These are phyloP conservation scores for Cryphonectria carpinicola DNA, from an alignment of 2,329 filamentous ascomycete genomes.

Conservation along the genomic window DNA sequence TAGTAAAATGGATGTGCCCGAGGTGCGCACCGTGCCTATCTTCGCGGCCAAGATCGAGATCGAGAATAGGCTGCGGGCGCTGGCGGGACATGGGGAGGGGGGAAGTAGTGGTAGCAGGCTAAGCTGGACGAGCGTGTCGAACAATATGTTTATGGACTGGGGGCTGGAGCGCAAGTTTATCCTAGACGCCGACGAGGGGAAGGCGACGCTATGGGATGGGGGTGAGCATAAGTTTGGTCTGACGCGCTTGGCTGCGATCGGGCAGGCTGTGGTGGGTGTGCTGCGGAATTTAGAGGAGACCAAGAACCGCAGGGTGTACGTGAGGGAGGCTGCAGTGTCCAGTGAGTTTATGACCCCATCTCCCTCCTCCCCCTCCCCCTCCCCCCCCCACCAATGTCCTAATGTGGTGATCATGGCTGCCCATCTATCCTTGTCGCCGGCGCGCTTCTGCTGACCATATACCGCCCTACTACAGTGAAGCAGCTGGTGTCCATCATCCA, in stretches of 20 bases:
- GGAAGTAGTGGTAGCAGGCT: slow-evolving; percentile 40
- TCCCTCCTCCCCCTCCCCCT: background rate
- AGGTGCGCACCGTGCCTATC: slow-evolving; percentile 49
- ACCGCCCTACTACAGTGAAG: slow-evolving; percentile 6
- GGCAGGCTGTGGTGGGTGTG: slow-evolving; percentile 51
- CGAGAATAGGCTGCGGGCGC: slow-evolving; percentile 45
- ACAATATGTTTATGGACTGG: slow-evolving; percentile 65
- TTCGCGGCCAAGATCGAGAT: slow-evolving; percentile 54
- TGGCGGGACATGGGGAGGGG: slow-evolving; percentile 35
- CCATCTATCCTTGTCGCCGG: background rate
- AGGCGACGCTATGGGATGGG: slow-evolving; percentile 51
- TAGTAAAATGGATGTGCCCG: slow-evolving; percentile 43
- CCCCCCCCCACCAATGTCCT: background rate
- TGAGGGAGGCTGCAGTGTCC: slow-evolving; percentile 41
- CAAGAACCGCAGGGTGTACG: slow-evolving; percentile 52
- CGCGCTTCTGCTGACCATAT: background rate
- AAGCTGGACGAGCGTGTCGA: slow-evolving; percentile 59
- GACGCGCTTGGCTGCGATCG: slow-evolving; percentile 52
- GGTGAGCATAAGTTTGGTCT: slow-evolving; percentile 52
- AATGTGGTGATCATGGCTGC: background rate
- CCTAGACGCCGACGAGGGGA: slow-evolving; percentile 46
- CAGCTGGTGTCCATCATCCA: slow-evolving; percentile 19
- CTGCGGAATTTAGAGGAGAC: slow-evolving; percentile 55
- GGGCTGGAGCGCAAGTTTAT: slow-evolving; percentile 47
- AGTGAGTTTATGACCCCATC: background rate